phyloP scores from a whole-genome alignment of 371 early-diverging fungal genomes.

The Chytridium lagenaria region DNA sequence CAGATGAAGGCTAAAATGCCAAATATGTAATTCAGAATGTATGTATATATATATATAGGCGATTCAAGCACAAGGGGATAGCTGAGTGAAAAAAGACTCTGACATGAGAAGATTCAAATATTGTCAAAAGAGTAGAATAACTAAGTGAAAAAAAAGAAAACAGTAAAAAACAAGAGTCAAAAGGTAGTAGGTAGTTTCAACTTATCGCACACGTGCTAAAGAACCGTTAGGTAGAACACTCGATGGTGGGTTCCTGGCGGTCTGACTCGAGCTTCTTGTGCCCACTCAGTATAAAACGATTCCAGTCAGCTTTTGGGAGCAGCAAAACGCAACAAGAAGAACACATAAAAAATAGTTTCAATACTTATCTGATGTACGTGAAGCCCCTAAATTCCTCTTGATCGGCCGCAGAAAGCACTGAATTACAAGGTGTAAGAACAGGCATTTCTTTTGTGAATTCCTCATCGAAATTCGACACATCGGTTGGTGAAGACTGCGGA shows the following conservation, averaged over 20 bases:
- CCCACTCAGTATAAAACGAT: conserved; percentile 41
- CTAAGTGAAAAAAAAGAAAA: not conserved
- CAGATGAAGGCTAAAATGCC: too few species aligned
- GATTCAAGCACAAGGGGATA: too few species aligned
- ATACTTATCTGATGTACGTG: conserved; percentile 70
- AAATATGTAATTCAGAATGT: not conserved
- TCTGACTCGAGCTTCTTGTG: conserved; percentile 37
- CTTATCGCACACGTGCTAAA: too few species aligned
- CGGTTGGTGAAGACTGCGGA: conserved; percentile 73
- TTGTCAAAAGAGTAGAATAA: too few species aligned
- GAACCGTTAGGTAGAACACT: not conserved
- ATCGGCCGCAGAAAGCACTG: conserved; percentile 73
- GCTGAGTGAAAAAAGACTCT: too few species aligned
- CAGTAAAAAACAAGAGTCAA: not conserved
- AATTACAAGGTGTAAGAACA: conserved; percentile 85
- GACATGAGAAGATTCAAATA: too few species aligned
- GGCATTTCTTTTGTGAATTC: conserved; percentile 93
- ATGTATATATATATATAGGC: not conserved
- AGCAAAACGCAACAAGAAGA: conserved; percentile 4
- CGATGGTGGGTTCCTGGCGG: conserved; percentile 13
- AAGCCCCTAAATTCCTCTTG: conserved; percentile 93
- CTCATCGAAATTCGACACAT: conserved; percentile 93
- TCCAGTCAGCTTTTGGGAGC: not conserved
- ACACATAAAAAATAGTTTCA: not conserved
- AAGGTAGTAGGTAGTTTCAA: not conserved